Evolutionary conservation across 2,329 filamentous ascomycete species (phyloP), one percentile per base, ranked within the genome.

Genomic region (Lithohypha guttulata): DNA sequence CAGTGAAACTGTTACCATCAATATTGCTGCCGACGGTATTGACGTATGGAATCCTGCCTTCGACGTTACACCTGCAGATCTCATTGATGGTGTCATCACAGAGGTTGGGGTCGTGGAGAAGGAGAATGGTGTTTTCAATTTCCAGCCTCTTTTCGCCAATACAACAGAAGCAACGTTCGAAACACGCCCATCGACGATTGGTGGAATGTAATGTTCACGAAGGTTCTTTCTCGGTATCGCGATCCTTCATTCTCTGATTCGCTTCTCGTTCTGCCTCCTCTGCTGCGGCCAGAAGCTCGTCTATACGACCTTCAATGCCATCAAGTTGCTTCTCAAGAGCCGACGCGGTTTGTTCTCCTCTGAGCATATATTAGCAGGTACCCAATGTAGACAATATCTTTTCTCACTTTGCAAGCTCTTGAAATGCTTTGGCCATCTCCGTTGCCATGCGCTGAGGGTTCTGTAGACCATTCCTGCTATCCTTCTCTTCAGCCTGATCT

Each of bases 11-110:
- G 80, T 79, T 41, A 76, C 80, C 9, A 75, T 96, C 21, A 84
- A 82, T 28, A 89, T 84, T 36, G 89, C 89, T 21, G 75, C 77
- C 4, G 66, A 72, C 55, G 76, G 77, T 2, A 86, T 96, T 46
- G 68, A 73, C 27, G 86, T 96, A 6, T 98, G 91, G 87, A 98
- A 98, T 58, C 91, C 91, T 21, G 83, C 86, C 0, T 98, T 98
- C 57, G 91, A 98, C 55, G 84, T 98, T 22, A 98, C 91, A 7
- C 89, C 91, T 0, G 77, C 82, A 25, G 75, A 77, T 46, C 65
- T 95, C 38, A 95, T 98, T 48, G 91, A 98, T 60, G 86, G 83
- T 2, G 81, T 98, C 42, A 84, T 96, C 47, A 98, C 91, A 0
- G 91, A 98, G 63, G 77, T 81, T 52, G 89, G 89, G 0, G 83